These are phyloP conservation scores for Saprolegnia parasitica DNA, from an alignment of 352 stramenopile species.

Conservation along the genomic window DNA sequence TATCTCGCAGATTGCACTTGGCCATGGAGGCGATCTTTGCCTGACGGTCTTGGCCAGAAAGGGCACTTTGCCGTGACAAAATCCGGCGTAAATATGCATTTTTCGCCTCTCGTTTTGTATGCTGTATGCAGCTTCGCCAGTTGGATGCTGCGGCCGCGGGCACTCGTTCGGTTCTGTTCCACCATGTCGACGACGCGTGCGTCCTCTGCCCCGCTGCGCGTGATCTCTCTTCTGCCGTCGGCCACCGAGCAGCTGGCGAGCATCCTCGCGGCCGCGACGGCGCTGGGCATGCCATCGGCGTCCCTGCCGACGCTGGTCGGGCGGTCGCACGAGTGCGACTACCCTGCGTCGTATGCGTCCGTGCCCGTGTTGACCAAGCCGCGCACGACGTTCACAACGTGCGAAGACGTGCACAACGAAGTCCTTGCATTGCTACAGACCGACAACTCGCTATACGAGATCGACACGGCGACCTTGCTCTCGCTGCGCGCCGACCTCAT, in stretches of 20 bases:
- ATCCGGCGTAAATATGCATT: constrained; percentile 8
- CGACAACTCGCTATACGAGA: constrained; percentile 53
- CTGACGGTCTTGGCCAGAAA: neutral
- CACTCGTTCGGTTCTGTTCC: neutral
- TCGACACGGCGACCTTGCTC: constrained; percentile 43
- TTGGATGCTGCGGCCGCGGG: neutral
- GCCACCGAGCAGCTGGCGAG: constrained; percentile 55
- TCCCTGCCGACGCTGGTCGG: constrained; percentile 49
- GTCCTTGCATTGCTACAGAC: constrained; percentile 47
- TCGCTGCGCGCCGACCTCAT: constrained; percentile 55
- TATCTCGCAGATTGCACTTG: too few species aligned
- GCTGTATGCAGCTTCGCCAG: neutral
- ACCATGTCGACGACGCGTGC: neutral
- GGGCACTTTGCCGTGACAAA: constrained; percentile 5
- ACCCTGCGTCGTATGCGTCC: constrained; percentile 36
- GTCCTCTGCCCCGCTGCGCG: constrained; percentile 30
- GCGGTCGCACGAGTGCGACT: constrained; percentile 75
- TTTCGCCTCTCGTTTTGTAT: neutral
- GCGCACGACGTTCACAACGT: constrained; percentile 60
- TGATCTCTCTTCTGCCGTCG: constrained; percentile 66
- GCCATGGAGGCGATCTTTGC: neutral
- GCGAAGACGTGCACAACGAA: constrained; percentile 57
- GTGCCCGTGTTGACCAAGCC: constrained; percentile 53
- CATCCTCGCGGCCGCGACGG: neutral
- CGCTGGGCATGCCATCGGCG: neutral